phyloP scores from a whole-genome alignment of 257 asterid species.

The Gynochthodes officinalis region DNA sequence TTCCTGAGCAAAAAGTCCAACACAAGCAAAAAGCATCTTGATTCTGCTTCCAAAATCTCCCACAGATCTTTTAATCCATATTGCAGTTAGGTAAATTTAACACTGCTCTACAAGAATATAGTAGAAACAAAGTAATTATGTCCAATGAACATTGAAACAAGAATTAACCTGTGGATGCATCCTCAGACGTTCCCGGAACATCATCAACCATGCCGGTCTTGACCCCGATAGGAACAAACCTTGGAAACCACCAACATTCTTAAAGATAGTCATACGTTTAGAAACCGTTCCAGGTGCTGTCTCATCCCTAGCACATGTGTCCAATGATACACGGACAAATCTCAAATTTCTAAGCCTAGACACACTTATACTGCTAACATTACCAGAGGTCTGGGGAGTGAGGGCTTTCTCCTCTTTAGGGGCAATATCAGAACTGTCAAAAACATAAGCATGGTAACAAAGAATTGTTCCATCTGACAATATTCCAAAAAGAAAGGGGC shows the following conservation, averaged over 20 bases:
- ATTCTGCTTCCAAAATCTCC: background rate
- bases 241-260: constrained; percentile 87
- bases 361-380: constrained; percentile 46
- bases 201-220: constrained; percentile 90
- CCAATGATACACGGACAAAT: constrained; percentile 67
- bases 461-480: constrained; percentile 92
- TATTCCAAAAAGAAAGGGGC: constrained; percentile 82
- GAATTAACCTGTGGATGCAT: constrained; percentile 83
- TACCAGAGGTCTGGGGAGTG: constrained; percentile 38
- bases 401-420: constrained; percentile 47
- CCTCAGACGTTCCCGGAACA: constrained; percentile 89
- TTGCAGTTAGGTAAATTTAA: background rate
- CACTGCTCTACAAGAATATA: background rate
- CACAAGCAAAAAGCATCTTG: constrained; percentile 1
- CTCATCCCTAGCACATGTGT: constrained; percentile 76
- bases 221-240: constrained; percentile 82
- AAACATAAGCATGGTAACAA: constrained; percentile 80
- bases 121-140: background rate
- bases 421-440: constrained; percentile 68
- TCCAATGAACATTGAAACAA: constrained; percentile 19
- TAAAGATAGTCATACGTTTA: constrained; percentile 67
- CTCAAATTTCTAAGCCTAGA: constrained; percentile 92
- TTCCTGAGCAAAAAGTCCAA: background rate
- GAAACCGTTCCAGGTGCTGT: constrained; percentile 54
- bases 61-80: background rate